Conservation (phyloP, 352 stramenopile genomes). For the Phytophthora sansomeana region DNA sequence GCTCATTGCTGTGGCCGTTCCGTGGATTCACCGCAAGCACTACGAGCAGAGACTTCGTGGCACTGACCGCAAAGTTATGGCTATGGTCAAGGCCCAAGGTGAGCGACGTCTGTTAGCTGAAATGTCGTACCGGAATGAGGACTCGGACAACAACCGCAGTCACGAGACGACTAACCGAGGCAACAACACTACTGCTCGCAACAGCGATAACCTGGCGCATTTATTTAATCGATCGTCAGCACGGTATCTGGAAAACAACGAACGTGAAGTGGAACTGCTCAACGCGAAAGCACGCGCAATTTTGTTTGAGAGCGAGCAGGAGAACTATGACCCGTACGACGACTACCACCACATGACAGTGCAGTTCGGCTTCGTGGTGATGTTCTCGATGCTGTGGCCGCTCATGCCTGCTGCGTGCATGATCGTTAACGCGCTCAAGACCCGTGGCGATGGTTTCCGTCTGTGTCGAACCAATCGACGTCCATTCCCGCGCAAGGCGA, state of each 20-base stretch:
- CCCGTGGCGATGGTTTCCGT: slow-evolving; percentile 77
- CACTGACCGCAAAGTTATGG: slow-evolving; percentile 67
- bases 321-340: slow-evolving; percentile 84
- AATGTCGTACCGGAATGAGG: slow-evolving; percentile 58
- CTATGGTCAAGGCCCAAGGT: slow-evolving; percentile 72
- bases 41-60: slow-evolving; percentile 67
- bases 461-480: slow-evolving; percentile 78
- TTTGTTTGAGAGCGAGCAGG: slow-evolving; percentile 78
- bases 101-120: slow-evolving; percentile 65
- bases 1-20: slow-evolving; percentile 72
- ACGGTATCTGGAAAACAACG: slow-evolving; percentile 73
- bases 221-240: slow-evolving; percentile 74
- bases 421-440: slow-evolving; percentile 83
- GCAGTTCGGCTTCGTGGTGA: slow-evolving; percentile 88
- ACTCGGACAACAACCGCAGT: slow-evolving; percentile 8
- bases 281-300: slow-evolving; percentile 77
- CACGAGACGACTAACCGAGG: neutral
- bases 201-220: slow-evolving; percentile 32
- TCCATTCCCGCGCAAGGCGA: slow-evolving; percentile 76
- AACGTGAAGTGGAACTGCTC: slow-evolving; percentile 66
- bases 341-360: slow-evolving; percentile 86
- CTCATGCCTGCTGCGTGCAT: slow-evolving; percentile 82
- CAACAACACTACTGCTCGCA: slow-evolving; percentile 14
- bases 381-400: slow-evolving; percentile 89
- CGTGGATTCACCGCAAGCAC: slow-evolving; percentile 79